These are phyloP conservation scores for Cicer judaicum DNA, from an alignment of 306 rosid species.

Conservation along the genomic window DNA sequence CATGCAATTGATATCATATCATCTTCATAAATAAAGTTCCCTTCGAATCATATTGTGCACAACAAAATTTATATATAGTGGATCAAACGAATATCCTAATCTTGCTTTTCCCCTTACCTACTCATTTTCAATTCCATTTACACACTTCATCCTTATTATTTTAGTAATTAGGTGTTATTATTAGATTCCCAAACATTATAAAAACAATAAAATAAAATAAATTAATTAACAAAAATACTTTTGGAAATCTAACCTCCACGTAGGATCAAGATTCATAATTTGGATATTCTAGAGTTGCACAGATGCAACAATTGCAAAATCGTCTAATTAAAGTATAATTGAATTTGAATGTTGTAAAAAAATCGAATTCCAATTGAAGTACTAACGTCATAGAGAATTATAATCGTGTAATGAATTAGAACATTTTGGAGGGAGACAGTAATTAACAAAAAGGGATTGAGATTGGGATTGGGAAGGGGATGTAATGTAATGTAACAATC, in stretches of 20 bases:
- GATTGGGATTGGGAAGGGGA: too few relatives aligned
- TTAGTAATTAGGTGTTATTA: conserved; percentile 38
- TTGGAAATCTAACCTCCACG: not conserved
- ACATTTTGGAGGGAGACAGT: conserved; percentile 32
- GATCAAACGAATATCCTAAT: conserved; percentile 54
- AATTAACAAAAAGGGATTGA: not conserved
- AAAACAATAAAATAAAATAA: not conserved
- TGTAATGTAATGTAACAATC: too few relatives aligned
- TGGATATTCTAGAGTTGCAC: not conserved
- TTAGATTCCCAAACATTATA: conserved; percentile 49
- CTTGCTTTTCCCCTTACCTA: conserved; percentile 45
- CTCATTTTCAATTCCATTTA: conserved; percentile 41
- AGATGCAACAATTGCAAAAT: too few relatives aligned
- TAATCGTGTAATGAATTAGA: too few relatives aligned
- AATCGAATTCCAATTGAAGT: too few relatives aligned
- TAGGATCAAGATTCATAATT: not conserved
- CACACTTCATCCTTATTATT: conserved; percentile 34
- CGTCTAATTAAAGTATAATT: too few relatives aligned
- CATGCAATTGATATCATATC: conserved; percentile 41
- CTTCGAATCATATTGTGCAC: conserved; percentile 44
- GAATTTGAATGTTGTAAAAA: too few relatives aligned
- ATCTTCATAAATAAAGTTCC: conserved; percentile 45
- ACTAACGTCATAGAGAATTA: not conserved
- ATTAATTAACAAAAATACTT: conserved; percentile 1
- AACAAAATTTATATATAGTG: conserved; percentile 47